Percentiles rank a stretch among this genome's conserved stretches.
Evolutionary conservation across 345 rosid species (phyloP).

Genomic region (Salix suchowensis): DNA sequence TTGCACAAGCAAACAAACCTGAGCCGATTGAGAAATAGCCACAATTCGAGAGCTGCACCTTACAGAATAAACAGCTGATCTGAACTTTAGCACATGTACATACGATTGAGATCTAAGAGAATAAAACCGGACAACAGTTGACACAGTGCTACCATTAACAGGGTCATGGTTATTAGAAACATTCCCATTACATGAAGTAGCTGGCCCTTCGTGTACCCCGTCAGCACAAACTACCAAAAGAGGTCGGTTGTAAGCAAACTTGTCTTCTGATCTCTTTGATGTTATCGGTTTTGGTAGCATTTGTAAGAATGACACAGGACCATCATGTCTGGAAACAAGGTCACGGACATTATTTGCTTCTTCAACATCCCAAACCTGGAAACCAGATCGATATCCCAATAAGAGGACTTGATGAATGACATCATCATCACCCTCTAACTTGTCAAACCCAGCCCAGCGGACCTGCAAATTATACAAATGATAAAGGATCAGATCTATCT

Average conservation of each 20-base stretch:
- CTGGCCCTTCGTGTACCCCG: slow-evolving; percentile 42
- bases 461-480: slow-evolving; percentile 44
- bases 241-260: slow-evolving; percentile 56
- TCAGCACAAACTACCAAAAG: slow-evolving; percentile 71
- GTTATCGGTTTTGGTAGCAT: slow-evolving; percentile 60
- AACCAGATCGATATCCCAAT: slow-evolving; percentile 78
- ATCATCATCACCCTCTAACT: slow-evolving; percentile 53
- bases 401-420: slow-evolving; percentile 58
- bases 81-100: slow-evolving; percentile 66
- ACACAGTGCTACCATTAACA: slow-evolving; percentile 35
- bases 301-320: slow-evolving; percentile 76
- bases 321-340: slow-evolving; percentile 73
- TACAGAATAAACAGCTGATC: slow-evolving; percentile 67
- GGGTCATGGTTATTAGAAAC: slow-evolving; percentile 36
- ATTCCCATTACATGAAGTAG: slow-evolving; percentile 32
- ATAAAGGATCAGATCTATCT: slow-evolving; percentile 3
- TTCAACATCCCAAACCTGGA: slow-evolving; percentile 97
- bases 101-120: slow-evolving; percentile 76
- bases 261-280: slow-evolving; percentile 40
- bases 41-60: slow-evolving; percentile 90
- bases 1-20: slow-evolving; percentile 43
- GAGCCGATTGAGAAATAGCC: slow-evolving; percentile 69
- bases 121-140: slow-evolving; percentile 63
- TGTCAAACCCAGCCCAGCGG: slow-evolving; percentile 95
- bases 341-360: slow-evolving; percentile 72